Percentiles rank a stretch among this genome's conserved stretches.
Evolutionary conservation across 2,329 filamentous ascomycete genomes (phyloP).

Genomic region (Monascus ruber): DNA sequence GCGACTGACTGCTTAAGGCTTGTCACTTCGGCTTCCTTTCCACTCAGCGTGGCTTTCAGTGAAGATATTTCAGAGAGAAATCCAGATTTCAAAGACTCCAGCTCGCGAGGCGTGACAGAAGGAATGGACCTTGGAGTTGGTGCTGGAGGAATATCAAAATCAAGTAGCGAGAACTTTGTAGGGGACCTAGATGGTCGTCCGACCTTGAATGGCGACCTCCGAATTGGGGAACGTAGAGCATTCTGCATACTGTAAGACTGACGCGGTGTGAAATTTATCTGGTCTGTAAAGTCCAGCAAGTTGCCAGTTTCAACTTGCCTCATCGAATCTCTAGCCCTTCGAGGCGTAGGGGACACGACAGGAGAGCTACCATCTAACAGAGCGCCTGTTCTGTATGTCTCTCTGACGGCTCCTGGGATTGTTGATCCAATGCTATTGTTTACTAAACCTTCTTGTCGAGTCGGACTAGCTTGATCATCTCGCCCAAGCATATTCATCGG

Average conservation of each 20-base stretch:
- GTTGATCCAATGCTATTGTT: slow-evolving; percentile 10
- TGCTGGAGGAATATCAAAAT: slow-evolving; percentile 88
- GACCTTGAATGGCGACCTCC: slow-evolving; percentile 34
- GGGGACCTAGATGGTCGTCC: slow-evolving; percentile 25
- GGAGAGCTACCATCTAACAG: slow-evolving; percentile 24
- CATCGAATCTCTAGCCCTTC: slow-evolving; percentile 33
- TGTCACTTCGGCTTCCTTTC: slow-evolving; percentile 82
- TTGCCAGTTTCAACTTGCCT: slow-evolving; percentile 55
- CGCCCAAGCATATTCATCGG: slow-evolving; percentile 44
- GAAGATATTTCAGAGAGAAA: slow-evolving; percentile 90
- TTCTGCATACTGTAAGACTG: slow-evolving; percentile 35
- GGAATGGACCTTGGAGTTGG: slow-evolving; percentile 88
- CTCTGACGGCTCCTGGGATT: slow-evolving; percentile 41
- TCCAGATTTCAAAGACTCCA: slow-evolving; percentile 82
- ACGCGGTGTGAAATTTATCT: slow-evolving; percentile 47
- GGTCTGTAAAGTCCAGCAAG: slow-evolving; percentile 80
- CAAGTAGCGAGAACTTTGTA: slow-evolving; percentile 59
- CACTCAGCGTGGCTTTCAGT: slow-evolving; percentile 81
- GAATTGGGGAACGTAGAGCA: slow-evolving; percentile 24
- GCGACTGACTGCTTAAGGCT: slow-evolving; percentile 77
- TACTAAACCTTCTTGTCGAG: slow-evolving; percentile 5
- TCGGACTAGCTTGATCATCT: slow-evolving; percentile 34
- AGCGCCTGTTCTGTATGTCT: slow-evolving; percentile 16
- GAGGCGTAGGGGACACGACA: slow-evolving; percentile 36
- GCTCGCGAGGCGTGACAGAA: slow-evolving; percentile 78